Evolutionary conservation across 208 protist genomes (phyloP).

Genomic region (Trypanosoma melophagium): DNA sequence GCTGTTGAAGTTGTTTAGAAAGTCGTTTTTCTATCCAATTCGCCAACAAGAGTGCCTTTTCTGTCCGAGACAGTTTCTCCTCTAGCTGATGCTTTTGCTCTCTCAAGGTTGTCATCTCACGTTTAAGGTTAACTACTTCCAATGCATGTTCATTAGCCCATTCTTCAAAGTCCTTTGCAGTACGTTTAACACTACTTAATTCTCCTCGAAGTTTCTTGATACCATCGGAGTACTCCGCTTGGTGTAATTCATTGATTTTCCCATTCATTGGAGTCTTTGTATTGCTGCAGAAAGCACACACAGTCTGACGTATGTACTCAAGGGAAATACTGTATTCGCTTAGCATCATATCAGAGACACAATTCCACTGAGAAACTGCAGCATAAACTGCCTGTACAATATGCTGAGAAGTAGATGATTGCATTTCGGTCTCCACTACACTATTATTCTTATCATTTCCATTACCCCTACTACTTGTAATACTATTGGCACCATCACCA

Average conservation of each 20-base stretch:
- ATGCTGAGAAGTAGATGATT: neutral
- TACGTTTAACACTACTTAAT: conserved; percentile 10
- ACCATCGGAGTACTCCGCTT: conserved; percentile 7
- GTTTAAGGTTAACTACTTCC: conserved; percentile 21
- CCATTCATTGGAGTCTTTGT: neutral
- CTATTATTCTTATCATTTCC: conserved; percentile 5
- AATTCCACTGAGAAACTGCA: conserved; percentile 8
- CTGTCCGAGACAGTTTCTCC: conserved; percentile 25
- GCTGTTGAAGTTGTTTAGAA: conserved; percentile 1
- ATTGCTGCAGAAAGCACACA: neutral
- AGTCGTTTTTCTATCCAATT: conserved; percentile 13
- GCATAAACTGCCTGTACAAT: neutral
- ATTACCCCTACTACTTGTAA: neutral
- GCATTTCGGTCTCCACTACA: conserved; percentile 3
- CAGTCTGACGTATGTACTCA: neutral
- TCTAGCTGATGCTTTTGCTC: conserved; percentile 28
- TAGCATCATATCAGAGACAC: conserved; percentile 1
- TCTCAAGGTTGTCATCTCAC: conserved; percentile 11
- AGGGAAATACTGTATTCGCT: conserved; percentile 7
- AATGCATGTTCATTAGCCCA: conserved; percentile 17
- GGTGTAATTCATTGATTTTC: conserved; percentile 3
- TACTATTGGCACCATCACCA: too few relatives aligned
- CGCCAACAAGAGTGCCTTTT: conserved; percentile 15
- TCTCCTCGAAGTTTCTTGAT: conserved; percentile 17
- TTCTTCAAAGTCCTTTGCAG: conserved; percentile 14